Conservation (phyloP, 2,329 filamentous ascomycete species). For the Fusarium papillatum region DNA sequence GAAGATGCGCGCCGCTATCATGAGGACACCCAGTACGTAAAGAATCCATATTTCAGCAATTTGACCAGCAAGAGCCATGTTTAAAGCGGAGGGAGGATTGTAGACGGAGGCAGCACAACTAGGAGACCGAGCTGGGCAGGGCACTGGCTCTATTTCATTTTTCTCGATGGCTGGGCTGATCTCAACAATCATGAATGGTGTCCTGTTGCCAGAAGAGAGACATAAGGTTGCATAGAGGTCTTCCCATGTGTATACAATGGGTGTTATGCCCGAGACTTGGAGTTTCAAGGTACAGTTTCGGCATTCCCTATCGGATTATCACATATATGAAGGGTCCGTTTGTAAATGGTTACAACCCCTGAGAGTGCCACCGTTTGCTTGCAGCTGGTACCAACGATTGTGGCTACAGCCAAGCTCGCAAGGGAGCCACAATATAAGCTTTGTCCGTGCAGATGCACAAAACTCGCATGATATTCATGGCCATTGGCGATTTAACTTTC, state of each 20-base stretch:
- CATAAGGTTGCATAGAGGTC: background rate
- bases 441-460: background rate
- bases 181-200: background rate
- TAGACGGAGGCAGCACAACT: background rate
- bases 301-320: background rate
- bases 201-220: background rate
- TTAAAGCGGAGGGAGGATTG: background rate
- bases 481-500: background rate
- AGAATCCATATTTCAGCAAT: constrained; percentile 53
- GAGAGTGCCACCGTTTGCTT: background rate
- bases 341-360: background rate
- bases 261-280: background rate
- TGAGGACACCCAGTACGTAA: constrained; percentile 47
- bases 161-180: background rate
- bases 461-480: background rate
- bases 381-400: background rate
- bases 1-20: constrained; percentile 49
- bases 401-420: background rate
- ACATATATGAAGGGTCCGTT: background rate
- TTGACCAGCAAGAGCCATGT: constrained; percentile 7
- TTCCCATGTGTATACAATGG: background rate
- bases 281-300: background rate
- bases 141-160: background rate
- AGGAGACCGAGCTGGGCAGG: background rate
- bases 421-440: background rate